Percentiles rank a stretch among this genome's conserved stretches.
Evolutionary conservation across 2,329 filamentous ascomycete genomes (phyloP).

Genomic region (Cryphonectria carpinicola): DNA sequence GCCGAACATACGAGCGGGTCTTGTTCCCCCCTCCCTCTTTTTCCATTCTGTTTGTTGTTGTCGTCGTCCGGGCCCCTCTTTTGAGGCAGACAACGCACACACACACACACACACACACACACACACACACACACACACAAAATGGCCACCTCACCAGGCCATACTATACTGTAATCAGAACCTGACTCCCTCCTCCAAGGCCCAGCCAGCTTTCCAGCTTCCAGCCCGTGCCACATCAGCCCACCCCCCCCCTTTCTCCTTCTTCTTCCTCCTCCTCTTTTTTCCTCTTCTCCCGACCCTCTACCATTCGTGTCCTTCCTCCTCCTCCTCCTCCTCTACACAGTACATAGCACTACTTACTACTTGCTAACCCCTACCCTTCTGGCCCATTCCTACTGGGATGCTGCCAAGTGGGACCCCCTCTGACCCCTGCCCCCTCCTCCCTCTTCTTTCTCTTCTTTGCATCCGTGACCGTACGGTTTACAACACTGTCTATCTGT

Average conservation of each 20-base stretch:
- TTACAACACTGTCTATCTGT: neutral
- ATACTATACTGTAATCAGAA: neutral
- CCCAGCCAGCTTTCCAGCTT: neutral
- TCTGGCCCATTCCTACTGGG: neutral
- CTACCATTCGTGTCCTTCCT: neutral
- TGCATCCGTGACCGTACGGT: neutral
- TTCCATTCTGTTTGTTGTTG: neutral
- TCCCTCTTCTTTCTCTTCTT: neutral
- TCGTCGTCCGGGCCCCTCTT: neutral
- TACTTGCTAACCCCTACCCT: neutral
- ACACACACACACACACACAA: too few species aligned
- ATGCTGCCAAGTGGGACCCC: neutral
- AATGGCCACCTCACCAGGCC: neutral
- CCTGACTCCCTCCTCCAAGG: neutral
- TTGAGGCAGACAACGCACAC: conserved; percentile 7
- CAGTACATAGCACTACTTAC: neutral
- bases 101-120: neutral
- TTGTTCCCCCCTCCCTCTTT: neutral
- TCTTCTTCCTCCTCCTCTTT: neutral
- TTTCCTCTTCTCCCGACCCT: neutral
- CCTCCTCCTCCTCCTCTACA: neutral
- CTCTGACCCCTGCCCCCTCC: neutral
- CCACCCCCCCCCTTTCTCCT: neutral
- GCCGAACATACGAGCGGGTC: conserved; percentile 5
- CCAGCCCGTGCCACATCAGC: neutral